These are phyloP conservation scores for Xylariaceae sp. DNA, from an alignment of 2,329 filamentous ascomycete species.

Conservation along the genomic window DNA sequence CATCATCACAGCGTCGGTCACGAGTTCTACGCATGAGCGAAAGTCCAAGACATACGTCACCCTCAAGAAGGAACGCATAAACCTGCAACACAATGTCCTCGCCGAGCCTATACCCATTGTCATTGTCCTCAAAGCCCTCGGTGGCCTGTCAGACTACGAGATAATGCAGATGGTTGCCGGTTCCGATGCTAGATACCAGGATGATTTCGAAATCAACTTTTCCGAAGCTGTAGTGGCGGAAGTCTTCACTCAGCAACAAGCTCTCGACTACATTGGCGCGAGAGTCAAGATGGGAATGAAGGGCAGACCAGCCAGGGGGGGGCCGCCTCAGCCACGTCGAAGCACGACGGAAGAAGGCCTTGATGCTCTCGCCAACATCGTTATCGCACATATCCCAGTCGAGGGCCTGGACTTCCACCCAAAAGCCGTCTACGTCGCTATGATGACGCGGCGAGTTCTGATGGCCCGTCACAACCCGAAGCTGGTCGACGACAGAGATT, in stretches of 20 bases:
- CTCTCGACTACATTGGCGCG: constrained; percentile 83
- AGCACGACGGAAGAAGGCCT: constrained; percentile 88
- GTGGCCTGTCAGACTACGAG: constrained; percentile 89
- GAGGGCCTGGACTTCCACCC: constrained; percentile 88
- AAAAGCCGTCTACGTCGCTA: constrained; percentile 93
- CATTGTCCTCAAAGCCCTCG: constrained; percentile 86
- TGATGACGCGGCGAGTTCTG: constrained; percentile 93
- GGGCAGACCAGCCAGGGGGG: constrained; percentile 45
- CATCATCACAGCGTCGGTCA: constrained; percentile 91
- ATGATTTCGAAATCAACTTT: constrained; percentile 92
- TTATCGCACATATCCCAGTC: constrained; percentile 92
- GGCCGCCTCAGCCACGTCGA: constrained; percentile 52
- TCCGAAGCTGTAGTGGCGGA: constrained; percentile 81
- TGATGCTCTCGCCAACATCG: constrained; percentile 84
- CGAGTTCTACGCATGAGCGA: constrained; percentile 93
- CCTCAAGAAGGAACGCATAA: constrained; percentile 87
- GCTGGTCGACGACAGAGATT: constrained; percentile 92
- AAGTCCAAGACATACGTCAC: constrained; percentile 98
- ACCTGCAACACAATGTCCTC: constrained; percentile 86
- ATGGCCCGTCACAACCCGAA: constrained; percentile 89
- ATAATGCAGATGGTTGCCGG: constrained; percentile 89
- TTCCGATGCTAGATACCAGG: constrained; percentile 81
- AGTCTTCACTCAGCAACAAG: constrained; percentile 90
- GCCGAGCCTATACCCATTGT: constrained; percentile 93
- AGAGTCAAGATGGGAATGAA: constrained; percentile 82